Evolutionary conservation across 208 protist genomes (phyloP).

Genomic region (Leishmania major): DNA sequence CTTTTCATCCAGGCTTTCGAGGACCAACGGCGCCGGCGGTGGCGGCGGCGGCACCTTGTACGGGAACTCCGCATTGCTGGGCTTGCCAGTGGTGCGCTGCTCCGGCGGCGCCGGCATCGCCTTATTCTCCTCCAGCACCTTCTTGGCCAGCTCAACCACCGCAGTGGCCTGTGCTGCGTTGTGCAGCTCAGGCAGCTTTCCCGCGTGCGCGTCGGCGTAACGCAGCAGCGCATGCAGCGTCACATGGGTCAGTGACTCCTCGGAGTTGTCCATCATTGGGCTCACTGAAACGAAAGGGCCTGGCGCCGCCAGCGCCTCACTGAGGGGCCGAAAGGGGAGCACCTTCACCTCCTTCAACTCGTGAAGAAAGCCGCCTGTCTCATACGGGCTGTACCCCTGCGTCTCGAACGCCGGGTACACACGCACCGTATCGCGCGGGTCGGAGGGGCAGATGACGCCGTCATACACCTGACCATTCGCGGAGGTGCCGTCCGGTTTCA

Average conservation of each 20-base stretch:
- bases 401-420: slow-evolving; percentile 85
- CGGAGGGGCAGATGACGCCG: slow-evolving; percentile 74
- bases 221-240: slow-evolving; percentile 59
- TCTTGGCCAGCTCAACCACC: slow-evolving; percentile 59
- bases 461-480: slow-evolving; percentile 71
- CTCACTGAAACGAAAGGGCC: slow-evolving; percentile 77
- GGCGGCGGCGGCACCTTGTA: slow-evolving; percentile 55
- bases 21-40: slow-evolving; percentile 53
- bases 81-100: slow-evolving; percentile 7
- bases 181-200: slow-evolving; percentile 70
- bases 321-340: slow-evolving; percentile 63
- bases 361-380: slow-evolving; percentile 86
- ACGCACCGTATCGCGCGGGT: slow-evolving; percentile 80
- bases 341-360: slow-evolving; percentile 75
- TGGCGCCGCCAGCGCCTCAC: slow-evolving; percentile 55
- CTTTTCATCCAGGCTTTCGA: slow-evolving; percentile 63
- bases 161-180: slow-evolving; percentile 54
- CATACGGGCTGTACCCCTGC: slow-evolving; percentile 72
- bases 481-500: slow-evolving; percentile 59
- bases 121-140: slow-evolving; percentile 63
- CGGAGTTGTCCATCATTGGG: slow-evolving; percentile 86
- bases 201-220: slow-evolving; percentile 68
- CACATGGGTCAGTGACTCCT: slow-evolving; percentile 79
- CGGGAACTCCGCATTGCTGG: slow-evolving; percentile 72
- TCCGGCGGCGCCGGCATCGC: slow-evolving; percentile 28